Evolutionary conservation across 805 yeast species (phyloP), one percentile per base, ranked within the genome.

Genomic region (Candida peoriensis): DNA sequence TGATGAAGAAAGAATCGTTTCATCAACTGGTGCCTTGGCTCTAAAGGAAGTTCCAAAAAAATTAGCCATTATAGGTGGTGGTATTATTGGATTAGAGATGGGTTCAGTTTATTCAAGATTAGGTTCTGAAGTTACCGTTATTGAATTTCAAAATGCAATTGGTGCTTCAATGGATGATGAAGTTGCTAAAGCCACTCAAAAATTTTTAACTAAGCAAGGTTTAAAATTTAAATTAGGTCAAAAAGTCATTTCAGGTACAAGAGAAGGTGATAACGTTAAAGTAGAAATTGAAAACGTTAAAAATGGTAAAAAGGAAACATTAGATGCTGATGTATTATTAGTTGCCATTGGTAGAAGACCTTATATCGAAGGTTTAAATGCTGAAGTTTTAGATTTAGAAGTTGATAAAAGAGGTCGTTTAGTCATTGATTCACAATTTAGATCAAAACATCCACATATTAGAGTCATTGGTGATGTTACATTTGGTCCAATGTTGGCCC

Each of bases 271-370:
- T 17, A 64, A 67, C 24, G 98, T 93, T 48, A 75, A 81, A 54
- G 76, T 89, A 53, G 93, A 81, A 61, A 83, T 82, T 48, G 98
- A 93, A 72, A 78, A 84, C 57, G 87, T 77, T 55, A 93, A 93
- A 72, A 67, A 76, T 39, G 96, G 95, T 54, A 76, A 81, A 68
- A 74, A 77, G 51, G 87, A 81, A 63, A 60, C 74, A 20, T 51
- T 93, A 36, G 94, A 88, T 47, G 83, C 97, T 39, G 98, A 93
- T 60, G 95, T 89, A 26, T 72, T 93, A 55, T 74, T 93, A 52
- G 98, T 93, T 42, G 97, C 98, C 41, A 88, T 93, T 53, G 99
- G 99, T 60, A 89, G 99, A 76, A 86, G 97, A 70, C 98, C 99
- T 50, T 89, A 79, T 76, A 78, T 94, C 43, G 76, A 77, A 58